Evolutionary conservation across 768 basidiomycete species (phyloP), one percentile per base, ranked within the genome.

Genomic region (Kondoa subrosea): DNA sequence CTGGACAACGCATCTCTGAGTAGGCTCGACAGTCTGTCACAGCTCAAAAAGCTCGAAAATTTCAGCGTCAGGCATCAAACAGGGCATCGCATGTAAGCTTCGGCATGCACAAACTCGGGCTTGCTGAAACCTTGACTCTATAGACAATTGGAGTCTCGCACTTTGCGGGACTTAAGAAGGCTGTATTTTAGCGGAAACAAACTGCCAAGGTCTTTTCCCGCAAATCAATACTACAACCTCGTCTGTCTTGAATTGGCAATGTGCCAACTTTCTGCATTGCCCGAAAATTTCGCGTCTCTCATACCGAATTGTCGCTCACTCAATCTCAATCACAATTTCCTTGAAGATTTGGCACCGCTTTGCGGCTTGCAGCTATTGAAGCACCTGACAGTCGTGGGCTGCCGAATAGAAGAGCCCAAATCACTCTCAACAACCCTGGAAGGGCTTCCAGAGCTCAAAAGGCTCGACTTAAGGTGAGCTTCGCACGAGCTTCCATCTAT

Each of bases 251-350:
- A 99, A 79, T 80, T 88, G 59, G 91, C 91, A 21, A 87, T 82
- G 30, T 96, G 95, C 76, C 83, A 87, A 70, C 79, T 97, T 70
- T 85, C 84, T 34, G 73, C 73, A 66, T 83, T 95, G 62, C 92
- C 92, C n/a, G 73, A 77, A 72, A 81, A 83, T 56, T 79, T 95
- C 72, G 81, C 82, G 65, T 75, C 75, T 59, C 78, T 87, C 66
- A 79, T 85, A 61, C 93, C 95, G 33, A 95, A 92, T 77, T 78
- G 96, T 74, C 85, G 91, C 66, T 85, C 85, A 69, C 80, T 97
- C 78, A 96, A 96, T 80, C 83, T 96, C 72, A 93, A 97, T 81
- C 93, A 95, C 81, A 97, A 97, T 77, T 96, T 92, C 77, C 76
- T 97, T 56, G 70, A 70, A 29, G 74, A 79, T 76, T 84, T 91